A percentile compares a stretch with the other conserved stretches of the same genome.
Conservation (phyloP, 805 yeast genomes). For the Metschnikowia orientalis region DNA sequence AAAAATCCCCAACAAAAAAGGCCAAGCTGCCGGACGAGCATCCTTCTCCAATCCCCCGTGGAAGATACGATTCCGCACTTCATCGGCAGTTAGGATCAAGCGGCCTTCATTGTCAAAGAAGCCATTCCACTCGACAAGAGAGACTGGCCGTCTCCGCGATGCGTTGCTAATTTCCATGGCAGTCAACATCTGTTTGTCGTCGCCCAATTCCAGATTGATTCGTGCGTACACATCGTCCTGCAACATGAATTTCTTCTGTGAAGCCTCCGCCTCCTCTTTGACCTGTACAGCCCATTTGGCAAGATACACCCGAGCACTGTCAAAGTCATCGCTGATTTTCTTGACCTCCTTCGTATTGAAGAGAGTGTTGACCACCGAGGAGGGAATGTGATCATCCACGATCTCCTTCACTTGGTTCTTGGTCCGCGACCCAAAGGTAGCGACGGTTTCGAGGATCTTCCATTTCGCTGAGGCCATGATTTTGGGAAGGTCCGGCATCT, state of each 20-base stretch:
- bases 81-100: slow-evolving; percentile 65
- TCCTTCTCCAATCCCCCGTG: slow-evolving; percentile 75
- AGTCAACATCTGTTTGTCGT: slow-evolving; percentile 41
- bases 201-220: slow-evolving; percentile 58
- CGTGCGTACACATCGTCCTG: slow-evolving; percentile 57
- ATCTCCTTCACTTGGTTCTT: slow-evolving; percentile 56
- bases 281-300: slow-evolving; percentile 97
- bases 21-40: slow-evolving; percentile 77
- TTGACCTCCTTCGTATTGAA: slow-evolving; percentile 70
- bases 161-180: slow-evolving; percentile 57
- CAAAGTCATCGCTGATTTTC: slow-evolving; percentile 83
- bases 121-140: slow-evolving; percentile 73
- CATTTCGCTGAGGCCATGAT: slow-evolving; percentile 71
- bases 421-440: slow-evolving; percentile 57
- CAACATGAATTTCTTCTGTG: slow-evolving; percentile 47
- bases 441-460: slow-evolving; percentile 80
- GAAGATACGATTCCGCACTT: slow-evolving; percentile 77
- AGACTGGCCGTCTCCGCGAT: slow-evolving; percentile 65
- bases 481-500: slow-evolving; percentile 33
- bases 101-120: slow-evolving; percentile 80
- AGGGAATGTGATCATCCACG: slow-evolving; percentile 61
- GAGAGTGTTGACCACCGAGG: slow-evolving; percentile 53
- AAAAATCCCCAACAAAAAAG: slow-evolving; percentile 72
- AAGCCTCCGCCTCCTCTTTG: slow-evolving; percentile 79
- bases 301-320: slow-evolving; percentile 82